Conservation (phyloP, 805 yeast species). For the Hanseniaspora guilliermondii region DNA sequence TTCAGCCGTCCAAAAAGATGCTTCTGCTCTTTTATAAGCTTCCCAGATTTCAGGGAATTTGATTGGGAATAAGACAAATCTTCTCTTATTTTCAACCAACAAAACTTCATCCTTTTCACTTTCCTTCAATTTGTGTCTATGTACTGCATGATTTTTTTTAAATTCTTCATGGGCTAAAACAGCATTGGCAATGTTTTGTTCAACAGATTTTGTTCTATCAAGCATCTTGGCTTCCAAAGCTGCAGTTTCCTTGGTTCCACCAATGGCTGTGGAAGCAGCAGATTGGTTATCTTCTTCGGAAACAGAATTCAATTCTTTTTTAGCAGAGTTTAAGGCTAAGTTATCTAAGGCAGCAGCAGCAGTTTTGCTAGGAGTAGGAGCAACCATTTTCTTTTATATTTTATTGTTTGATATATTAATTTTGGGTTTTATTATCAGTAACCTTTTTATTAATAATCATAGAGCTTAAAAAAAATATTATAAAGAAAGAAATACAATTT, state of each 20-base stretch:
- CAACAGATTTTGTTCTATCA: slow-evolving; percentile 8
- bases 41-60: slow-evolving; percentile 97
- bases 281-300: slow-evolving; percentile 25
- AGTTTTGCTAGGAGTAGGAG: slow-evolving; percentile 54
- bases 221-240: slow-evolving; percentile 12
- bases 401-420: not conserved
- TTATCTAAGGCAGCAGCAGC: slow-evolving; percentile 45
- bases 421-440: too few relatives aligned
- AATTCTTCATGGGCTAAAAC: slow-evolving; percentile 40
- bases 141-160: slow-evolving; percentile 49
- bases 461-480: too few relatives aligned
- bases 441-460: too few relatives aligned
- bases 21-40: slow-evolving; percentile 97
- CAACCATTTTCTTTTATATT: slow-evolving; percentile 24
- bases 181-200: slow-evolving; percentile 24
- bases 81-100: slow-evolving; percentile 66
- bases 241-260: slow-evolving; percentile 17
- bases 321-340: slow-evolving; percentile 34
- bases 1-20: slow-evolving; percentile 99
- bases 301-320: slow-evolving; percentile 34
- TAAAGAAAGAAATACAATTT: too few relatives aligned
- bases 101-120: slow-evolving; percentile 82
- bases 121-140: slow-evolving; percentile 61
- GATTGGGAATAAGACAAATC: slow-evolving; percentile 92
- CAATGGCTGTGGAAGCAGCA: slow-evolving; percentile 11